Conservation (phyloP, 257 asterid genomes). For the Salvia hispanica region DNA sequence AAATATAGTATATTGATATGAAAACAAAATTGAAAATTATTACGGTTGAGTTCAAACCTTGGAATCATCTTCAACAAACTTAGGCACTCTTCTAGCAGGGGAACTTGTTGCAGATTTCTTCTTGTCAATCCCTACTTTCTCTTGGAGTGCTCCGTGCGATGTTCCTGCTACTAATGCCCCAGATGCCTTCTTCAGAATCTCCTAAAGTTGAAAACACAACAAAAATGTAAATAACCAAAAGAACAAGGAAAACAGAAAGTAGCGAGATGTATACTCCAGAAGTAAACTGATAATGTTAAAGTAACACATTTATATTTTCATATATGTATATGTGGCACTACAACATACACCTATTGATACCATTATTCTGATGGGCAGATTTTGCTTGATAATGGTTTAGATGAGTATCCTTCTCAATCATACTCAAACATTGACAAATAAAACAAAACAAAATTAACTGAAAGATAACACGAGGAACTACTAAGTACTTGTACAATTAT, state of each 20-base stretch:
- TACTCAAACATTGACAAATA: not conserved
- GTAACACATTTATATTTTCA: not conserved
- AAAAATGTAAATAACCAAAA: conserved; percentile 27
- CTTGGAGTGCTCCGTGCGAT: conserved; percentile 40
- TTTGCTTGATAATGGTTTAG: not conserved
- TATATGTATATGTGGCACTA: not conserved
- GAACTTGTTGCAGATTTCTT: conserved; percentile 48
- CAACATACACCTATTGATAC: not conserved
- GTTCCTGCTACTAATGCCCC: conserved; percentile 46
- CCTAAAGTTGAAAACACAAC: conserved; percentile 45
- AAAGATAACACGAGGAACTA: not conserved
- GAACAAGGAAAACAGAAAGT: conserved; percentile 22
- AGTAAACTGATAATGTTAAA: conserved; percentile 18
- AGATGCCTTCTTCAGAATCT: conserved; percentile 68
- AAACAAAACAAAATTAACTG: not conserved
- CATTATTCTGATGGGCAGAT: not conserved
- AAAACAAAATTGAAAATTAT: conserved; percentile 10
- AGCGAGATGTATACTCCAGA: conserved; percentile 8
- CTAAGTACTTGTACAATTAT: not conserved
- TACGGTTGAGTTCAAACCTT: conserved; percentile 50
- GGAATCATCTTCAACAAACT: conserved; percentile 45
- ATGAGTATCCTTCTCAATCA: not conserved
- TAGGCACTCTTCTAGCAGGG: conserved; percentile 43
- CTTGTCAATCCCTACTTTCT: conserved; percentile 44
- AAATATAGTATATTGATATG: conserved; percentile 2